phyloP scores from a whole-genome alignment of 768 basidiomycete species.

The Tylopilus cervinicoccineus region DNA sequence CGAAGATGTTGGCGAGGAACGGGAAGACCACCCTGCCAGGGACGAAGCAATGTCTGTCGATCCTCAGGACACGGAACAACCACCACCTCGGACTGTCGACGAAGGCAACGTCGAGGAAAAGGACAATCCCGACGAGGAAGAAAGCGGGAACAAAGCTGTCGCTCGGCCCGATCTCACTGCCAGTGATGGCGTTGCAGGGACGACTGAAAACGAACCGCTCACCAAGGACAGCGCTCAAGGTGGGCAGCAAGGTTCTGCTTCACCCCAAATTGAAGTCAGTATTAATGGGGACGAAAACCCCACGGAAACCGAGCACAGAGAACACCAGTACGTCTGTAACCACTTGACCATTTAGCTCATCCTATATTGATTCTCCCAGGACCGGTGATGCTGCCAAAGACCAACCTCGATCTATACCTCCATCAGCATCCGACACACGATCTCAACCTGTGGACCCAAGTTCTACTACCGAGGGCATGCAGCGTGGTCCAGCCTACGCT shows the following conservation, averaged over 20 bases:
- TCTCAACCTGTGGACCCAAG: conserved; percentile 24
- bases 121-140: conserved; percentile 29
- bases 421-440: conserved; percentile 4
- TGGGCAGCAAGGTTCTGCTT: conserved; percentile 19
- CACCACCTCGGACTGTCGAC: conserved; percentile 16
- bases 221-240: conserved; percentile 17
- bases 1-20: conserved; percentile 18
- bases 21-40: conserved; percentile 4
- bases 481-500: conserved; percentile 42
- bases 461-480: conserved; percentile 38
- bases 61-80: conserved; percentile 21
- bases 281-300: conserved; percentile 21
- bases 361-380: conserved; percentile 4
- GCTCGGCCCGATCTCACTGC: conserved; percentile 36
- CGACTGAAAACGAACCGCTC: conserved; percentile 15
- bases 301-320: conserved; percentile 16
- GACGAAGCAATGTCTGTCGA: conserved; percentile 24
- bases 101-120: conserved; percentile 19
- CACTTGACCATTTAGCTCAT: background rate
- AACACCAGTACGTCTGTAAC: conserved; percentile 14
- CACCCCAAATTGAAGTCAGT: conserved; percentile 12
- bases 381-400: conserved; percentile 9
- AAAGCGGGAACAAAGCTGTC: conserved; percentile 23
- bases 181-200: conserved; percentile 23
- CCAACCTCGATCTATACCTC: conserved; percentile 1